A percentile compares a stretch with the other conserved stretches of the same genome.
These are phyloP conservation scores for Aspergillus sp. DNA, from an alignment of 2,329 filamentous ascomycete species.

Conservation along the genomic window DNA sequence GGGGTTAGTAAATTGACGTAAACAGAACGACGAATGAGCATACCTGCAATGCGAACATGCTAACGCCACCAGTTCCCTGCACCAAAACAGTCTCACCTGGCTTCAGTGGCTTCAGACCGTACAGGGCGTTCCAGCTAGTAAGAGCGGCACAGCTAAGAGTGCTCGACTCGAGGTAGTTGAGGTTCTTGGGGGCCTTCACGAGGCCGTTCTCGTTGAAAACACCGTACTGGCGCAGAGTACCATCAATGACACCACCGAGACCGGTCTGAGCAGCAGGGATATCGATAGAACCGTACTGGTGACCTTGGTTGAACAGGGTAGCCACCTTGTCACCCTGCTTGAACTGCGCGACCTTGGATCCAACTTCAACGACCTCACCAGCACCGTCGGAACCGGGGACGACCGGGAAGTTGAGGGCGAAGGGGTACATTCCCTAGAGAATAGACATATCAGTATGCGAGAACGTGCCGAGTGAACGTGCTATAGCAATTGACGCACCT, in stretches of 20 bases:
- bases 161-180: conserved; percentile 49
- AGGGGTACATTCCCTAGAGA: conserved; percentile 27
- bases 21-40: not conserved
- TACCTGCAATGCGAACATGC: conserved; percentile 50
- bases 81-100: conserved; percentile 53
- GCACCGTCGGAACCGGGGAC: conserved; percentile 34
- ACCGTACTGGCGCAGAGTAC: conserved; percentile 60
- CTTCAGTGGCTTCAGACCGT: conserved; percentile 48
- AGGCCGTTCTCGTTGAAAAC: conserved; percentile 63
- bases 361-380: conserved; percentile 46
- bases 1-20: not conserved
- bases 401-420: conserved; percentile 25
- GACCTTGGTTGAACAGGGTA: conserved; percentile 53
- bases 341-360: conserved; percentile 51
- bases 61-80: conserved; percentile 57
- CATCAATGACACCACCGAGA: conserved; percentile 62
- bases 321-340: conserved; percentile 52
- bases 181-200: conserved; percentile 53
- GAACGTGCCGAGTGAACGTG: conserved; percentile 35
- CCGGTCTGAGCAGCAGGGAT: conserved; percentile 43
- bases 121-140: conserved; percentile 62
- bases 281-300: conserved; percentile 45
- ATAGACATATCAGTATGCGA: conserved; percentile 18
- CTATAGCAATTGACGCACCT: conserved; percentile 36
- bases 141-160: conserved; percentile 56